Percentiles rank a stretch among this genome's conserved stretches.
phyloP scores from a whole-genome alignment of 768 basidiomycete genomes.

The Lactarius tabidus region DNA sequence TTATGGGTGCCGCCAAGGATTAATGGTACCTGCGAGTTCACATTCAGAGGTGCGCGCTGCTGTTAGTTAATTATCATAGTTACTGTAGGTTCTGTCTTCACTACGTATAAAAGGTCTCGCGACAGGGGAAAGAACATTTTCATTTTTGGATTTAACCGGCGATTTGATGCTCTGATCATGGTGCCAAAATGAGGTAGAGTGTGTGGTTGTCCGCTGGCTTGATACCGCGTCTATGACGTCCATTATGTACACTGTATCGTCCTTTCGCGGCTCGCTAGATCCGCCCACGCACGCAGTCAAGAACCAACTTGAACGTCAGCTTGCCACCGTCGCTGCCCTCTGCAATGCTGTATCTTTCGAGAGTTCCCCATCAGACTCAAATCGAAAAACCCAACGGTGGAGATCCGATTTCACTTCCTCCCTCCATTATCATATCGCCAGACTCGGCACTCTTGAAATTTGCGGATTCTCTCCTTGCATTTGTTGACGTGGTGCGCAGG shows the following conservation, averaged over 20 bases:
- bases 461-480: slow-evolving; percentile 33
- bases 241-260: slow-evolving; percentile 25
- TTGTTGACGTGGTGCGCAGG: slow-evolving; percentile 12
- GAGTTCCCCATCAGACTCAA: slow-evolving; percentile 30
- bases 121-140: too few species aligned
- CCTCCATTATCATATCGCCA: slow-evolving; percentile 17
- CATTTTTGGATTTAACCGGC: too few species aligned
- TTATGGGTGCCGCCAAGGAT: too few species aligned
- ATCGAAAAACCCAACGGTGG: slow-evolving; percentile 44
- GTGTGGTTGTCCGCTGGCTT: too few species aligned
- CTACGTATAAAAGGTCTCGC: too few species aligned
- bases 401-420: not conserved
- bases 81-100: too few species aligned
- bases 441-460: slow-evolving; percentile 56
- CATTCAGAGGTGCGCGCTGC: too few species aligned
- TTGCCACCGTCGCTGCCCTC: slow-evolving; percentile 43
- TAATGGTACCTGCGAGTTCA: too few species aligned
- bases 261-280: slow-evolving; percentile 6
- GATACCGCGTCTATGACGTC: slow-evolving; percentile 40
- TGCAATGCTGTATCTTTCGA: slow-evolving; percentile 52
- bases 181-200: too few species aligned
- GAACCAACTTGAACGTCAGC: slow-evolving; percentile 26
- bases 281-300: slow-evolving; percentile 11
- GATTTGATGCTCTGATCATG: too few species aligned
- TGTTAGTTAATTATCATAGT: too few species aligned